Base-by-base conservation (phyloP, 2,329 filamentous ascomycete genomes). In the Monascus ruber region DNA sequence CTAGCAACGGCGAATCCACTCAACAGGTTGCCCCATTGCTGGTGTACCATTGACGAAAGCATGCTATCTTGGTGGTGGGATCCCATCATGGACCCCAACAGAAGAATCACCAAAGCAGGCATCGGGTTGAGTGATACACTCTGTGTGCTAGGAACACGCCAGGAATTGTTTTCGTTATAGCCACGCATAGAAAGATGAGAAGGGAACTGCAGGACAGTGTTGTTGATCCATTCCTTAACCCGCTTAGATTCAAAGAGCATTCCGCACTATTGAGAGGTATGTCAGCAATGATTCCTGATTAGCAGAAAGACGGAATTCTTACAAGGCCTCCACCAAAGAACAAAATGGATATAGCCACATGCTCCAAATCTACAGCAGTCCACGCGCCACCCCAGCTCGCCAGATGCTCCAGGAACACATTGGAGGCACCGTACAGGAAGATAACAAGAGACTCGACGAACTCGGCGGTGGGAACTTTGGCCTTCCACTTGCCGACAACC, bases 41-140 rank as follows among this genome's bases (percentile, higher is more conserved):
- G 81, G 65, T 96, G 89, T 36, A 96, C 76, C 85, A 91, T 94
- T 49, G 79, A 85, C 6, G 86, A 89, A 35, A 87, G 73, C 81
- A 86, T 85, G 43, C 79, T 84, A 26, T 70, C 60, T 59, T 94
- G 88, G 42, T 89, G 85, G 62, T 96, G 89, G 25, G 84, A 86
- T 55, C 83, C 83, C 89, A 96, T 96, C 84, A 94, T 91, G 58
- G 88, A 76, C 28, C 91, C 91, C 1, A 95, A 71, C 1, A 95
- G 70, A 42, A 95, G 70, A 48, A 96, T 89, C 36, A 94, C 76
- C 4, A 96, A 70, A 1, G 81, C 85, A 0, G 89, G 91, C 50
- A 96, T 76, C 0, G 88, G 89, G 59, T 96, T 95, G 57, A 91
- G 71, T 1, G 88, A 85, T 47, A 87, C 76, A 8, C 69, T 65